phyloP scores from a whole-genome alignment of 257 asterid genomes.

The Ligustrum vulgare region DNA sequence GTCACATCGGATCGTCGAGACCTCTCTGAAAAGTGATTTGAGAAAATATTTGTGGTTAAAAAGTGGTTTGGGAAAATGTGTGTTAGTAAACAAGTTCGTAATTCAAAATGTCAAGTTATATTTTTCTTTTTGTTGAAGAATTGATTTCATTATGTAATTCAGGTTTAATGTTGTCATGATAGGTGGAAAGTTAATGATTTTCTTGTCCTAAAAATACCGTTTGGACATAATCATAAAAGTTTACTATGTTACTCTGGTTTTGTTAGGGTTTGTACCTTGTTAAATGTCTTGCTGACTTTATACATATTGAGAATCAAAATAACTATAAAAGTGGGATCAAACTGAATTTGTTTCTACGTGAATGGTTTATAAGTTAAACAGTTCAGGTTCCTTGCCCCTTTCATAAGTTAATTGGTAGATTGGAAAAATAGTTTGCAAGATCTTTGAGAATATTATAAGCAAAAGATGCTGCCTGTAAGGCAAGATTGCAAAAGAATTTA shows the following conservation, averaged over 20 bases:
- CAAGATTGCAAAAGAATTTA: conserved; percentile 1
- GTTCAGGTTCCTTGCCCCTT: neutral
- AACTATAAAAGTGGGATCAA: neutral
- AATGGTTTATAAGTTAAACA: neutral
- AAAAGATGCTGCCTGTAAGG: neutral
- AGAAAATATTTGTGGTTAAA: too few relatives aligned
- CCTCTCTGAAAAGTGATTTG: too few relatives aligned
- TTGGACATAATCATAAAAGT: neutral
- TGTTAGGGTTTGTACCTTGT: neutral
- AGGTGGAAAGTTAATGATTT: neutral
- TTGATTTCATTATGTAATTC: neutral
- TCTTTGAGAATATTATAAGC: neutral
- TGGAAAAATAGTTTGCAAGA: too few relatives aligned
- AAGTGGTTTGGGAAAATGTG: too few relatives aligned
- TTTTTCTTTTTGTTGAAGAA: neutral
- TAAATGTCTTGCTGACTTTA: neutral
- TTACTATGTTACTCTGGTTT: neutral
- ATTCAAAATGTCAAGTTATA: neutral
- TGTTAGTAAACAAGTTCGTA: neutral
- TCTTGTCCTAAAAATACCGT: neutral
- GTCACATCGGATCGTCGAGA: too few relatives aligned
- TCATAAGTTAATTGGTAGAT: neutral
- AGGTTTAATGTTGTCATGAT: neutral
- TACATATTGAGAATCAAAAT: neutral
- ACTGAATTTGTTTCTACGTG: neutral